phyloP scores from a whole-genome alignment of 1,284 basidiomycete species.

The Coniophora puteana region DNA sequence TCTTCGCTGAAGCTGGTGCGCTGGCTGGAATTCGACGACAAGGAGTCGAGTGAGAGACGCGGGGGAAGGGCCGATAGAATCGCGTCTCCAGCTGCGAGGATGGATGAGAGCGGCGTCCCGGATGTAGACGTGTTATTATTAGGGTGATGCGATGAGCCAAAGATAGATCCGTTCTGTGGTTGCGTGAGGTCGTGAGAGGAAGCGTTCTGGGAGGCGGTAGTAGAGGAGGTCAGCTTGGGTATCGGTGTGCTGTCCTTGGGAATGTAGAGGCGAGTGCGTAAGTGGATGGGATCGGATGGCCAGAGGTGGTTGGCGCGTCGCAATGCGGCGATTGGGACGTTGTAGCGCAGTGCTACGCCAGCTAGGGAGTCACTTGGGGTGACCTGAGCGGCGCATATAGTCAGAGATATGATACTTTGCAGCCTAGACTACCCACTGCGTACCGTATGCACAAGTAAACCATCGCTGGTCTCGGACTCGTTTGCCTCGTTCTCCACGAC shows the following conservation, averaged over 20 bases:
- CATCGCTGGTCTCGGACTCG: not conserved
- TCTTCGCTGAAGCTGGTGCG: conserved; percentile 25
- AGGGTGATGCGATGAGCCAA: too few species aligned
- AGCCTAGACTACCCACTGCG: too few species aligned
- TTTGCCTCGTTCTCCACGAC: too few species aligned
- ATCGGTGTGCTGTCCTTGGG: conserved; percentile 36
- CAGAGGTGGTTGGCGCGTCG: conserved; percentile 87
- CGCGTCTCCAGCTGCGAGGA: conserved; percentile 20
- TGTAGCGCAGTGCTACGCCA: conserved; percentile 84
- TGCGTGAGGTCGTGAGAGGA: too few species aligned
- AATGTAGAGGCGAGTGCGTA: conserved; percentile 79
- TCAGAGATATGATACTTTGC: conserved; percentile 1
- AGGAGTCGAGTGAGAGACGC: conserved; percentile 28
- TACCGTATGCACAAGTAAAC: not conserved
- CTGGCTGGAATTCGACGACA: too few species aligned
- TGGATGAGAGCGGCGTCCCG: conserved; percentile 12
- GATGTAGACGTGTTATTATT: too few species aligned
- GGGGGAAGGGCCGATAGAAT: conserved; percentile 24
- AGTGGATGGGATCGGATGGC: conserved; percentile 85
- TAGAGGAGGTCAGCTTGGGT: too few species aligned
- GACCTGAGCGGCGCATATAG: conserved; percentile 42
- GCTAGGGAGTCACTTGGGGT: conserved; percentile 73
- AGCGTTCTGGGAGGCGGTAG: too few species aligned
- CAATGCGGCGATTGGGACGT: conserved; percentile 77
- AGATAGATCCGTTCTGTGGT: too few species aligned